These are phyloP conservation scores for Fusarium buxicola DNA, from an alignment of 2,329 filamentous ascomycete genomes.

Conservation along the genomic window DNA sequence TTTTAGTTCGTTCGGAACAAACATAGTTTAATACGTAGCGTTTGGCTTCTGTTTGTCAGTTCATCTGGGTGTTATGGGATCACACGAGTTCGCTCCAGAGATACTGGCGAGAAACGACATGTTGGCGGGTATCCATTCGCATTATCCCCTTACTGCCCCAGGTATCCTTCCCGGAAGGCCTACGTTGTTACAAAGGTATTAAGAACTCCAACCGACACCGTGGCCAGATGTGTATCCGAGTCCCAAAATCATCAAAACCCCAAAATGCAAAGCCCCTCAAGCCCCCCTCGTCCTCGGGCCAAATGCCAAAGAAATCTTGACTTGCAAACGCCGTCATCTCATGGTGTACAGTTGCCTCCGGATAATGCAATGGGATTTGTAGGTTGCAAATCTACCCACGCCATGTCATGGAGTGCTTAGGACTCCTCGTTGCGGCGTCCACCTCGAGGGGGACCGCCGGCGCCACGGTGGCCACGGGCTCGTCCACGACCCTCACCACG, in stretches of 20 bases:
- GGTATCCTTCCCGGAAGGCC: constrained; percentile 36
- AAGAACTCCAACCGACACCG: constrained; percentile 45
- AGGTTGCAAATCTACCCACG: constrained; percentile 43
- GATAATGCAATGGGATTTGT: constrained; percentile 47
- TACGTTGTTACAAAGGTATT: constrained; percentile 46
- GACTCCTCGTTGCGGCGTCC: constrained; percentile 55
- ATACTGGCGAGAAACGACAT: neutral
- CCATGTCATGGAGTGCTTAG: constrained; percentile 46
- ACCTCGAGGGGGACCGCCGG: constrained; percentile 50
- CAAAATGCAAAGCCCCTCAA: constrained; percentile 48
- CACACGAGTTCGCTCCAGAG: constrained; percentile 5
- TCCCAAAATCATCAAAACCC: constrained; percentile 48
- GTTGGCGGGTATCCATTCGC: constrained; percentile 46
- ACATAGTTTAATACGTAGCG: constrained; percentile 7
- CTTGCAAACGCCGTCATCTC: constrained; percentile 55
- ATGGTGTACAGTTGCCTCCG: constrained; percentile 54
- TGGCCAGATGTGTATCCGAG: constrained; percentile 44
- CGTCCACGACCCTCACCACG: constrained; percentile 61
- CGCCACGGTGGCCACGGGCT: constrained; percentile 54
- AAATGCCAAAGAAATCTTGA: constrained; percentile 42
- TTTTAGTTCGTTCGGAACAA: neutral
- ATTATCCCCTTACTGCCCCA: constrained; percentile 42
- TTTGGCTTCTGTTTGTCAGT: neutral
- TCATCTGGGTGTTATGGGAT: constrained; percentile 22
- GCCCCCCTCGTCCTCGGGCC: constrained; percentile 43